These are phyloP conservation scores for Lichtheimia ramosa DNA, from an alignment of 371 early-diverging fungal species.

Conservation along the genomic window DNA sequence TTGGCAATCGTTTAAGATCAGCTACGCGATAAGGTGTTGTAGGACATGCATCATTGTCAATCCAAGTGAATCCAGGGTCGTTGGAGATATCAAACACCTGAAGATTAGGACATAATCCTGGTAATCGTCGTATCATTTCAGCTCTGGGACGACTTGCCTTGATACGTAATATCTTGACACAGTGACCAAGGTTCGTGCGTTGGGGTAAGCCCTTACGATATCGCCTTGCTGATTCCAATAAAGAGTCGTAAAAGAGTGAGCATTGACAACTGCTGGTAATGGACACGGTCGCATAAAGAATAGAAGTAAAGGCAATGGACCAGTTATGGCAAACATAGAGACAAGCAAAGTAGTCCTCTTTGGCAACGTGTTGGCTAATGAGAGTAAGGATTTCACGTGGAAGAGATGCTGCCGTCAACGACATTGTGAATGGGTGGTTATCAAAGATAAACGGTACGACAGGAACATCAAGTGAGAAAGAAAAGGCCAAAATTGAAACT, in stretches of 20 bases:
- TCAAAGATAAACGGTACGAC: too few relatives aligned
- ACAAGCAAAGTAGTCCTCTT: conserved; percentile 2
- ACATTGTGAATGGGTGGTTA: too few relatives aligned
- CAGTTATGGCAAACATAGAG: neutral
- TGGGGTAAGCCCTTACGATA: neutral
- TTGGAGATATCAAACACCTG: neutral
- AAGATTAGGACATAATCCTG: neutral
- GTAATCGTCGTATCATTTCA: neutral
- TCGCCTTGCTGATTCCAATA: neutral
- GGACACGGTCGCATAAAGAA: neutral
- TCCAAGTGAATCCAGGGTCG: neutral
- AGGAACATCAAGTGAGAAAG: too few relatives aligned
- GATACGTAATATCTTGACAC: neutral
- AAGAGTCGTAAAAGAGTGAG: neutral
- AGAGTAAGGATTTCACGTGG: conserved; percentile 5
- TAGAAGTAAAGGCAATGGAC: conserved; percentile 1
- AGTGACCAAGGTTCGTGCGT: neutral
- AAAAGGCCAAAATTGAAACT: too few relatives aligned
- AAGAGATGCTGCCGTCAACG: neutral
- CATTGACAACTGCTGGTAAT: neutral
- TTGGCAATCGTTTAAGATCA: neutral
- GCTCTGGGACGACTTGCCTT: neutral
- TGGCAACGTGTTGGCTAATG: neutral
- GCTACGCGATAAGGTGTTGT: neutral
- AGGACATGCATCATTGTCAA: neutral